Evolutionary conservation across 73 alveolate genomes (phyloP), one percentile per base, ranked within the genome.

Genomic region (Effrenium voratum): DNA sequence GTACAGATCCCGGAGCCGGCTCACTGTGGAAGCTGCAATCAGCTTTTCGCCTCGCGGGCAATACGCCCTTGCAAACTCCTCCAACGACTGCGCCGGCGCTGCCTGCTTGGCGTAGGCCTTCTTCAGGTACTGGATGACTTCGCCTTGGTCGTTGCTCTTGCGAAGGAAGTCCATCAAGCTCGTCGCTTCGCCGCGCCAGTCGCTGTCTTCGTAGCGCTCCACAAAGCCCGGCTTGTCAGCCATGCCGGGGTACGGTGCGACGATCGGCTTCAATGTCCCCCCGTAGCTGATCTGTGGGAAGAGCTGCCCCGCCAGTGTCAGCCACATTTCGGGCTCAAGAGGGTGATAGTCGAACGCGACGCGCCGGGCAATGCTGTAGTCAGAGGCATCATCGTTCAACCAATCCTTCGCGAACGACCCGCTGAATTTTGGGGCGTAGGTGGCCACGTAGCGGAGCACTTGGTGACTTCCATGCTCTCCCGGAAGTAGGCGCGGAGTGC

Each of bases 261-360:
- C 30, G 52, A 72, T n/a, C 50, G 83, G 83, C 83, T n/a, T 45
- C 83, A 72, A 30, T 4, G 83, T 72, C 49, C 83, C 83, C 3
- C 83, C 83, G 49, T 30, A 2, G 49, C 22, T 30, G 49, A 72
- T 30, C 45, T 22, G 8, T 13, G 83, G 83, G 52, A 72, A 36
- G 52, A 36, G 5, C 16, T 36, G 49, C 45, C 26, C 28, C 4
- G 83, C 45, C 13, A 72, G 83, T 16, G 13, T 45, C 49, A 72
- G 45, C 83, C 83, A 72, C 83, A 72, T 72, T 24, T 72, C 83
- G 50, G 83, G 83, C 83, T 72, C 83, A 47, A 45, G 49, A 8
- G 83, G 83, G 38, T n/a, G n/a, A 40, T 30, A 72, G 26, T 45
- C n/a, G 49, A 72, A 72, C 45, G n/a, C 49, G 49, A 72, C 83